phyloP scores from a whole-genome alignment of 495 filamentous ascomycete species.

The Aspergillus olivimuriae region DNA sequence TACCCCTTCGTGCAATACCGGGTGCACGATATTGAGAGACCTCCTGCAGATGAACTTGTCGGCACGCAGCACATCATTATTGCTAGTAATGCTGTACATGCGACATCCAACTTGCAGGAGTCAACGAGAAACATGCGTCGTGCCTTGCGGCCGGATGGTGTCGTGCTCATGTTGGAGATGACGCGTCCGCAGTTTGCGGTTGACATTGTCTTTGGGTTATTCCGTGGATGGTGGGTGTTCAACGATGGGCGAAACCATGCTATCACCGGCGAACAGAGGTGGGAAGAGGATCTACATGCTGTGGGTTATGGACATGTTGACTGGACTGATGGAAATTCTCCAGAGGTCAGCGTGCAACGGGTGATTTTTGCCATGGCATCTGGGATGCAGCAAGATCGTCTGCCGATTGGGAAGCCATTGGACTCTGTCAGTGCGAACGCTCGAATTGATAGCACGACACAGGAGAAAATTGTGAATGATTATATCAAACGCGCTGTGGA shows the following conservation, averaged over 20 bases:
- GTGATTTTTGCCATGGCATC: constrained; percentile 41
- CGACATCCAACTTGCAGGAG: constrained; percentile 31
- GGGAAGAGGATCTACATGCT: constrained; percentile 32
- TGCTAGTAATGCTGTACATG: constrained; percentile 45
- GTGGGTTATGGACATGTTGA: constrained; percentile 43
- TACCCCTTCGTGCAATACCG: constrained; percentile 41
- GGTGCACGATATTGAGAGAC: constrained; percentile 41
- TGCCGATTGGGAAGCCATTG: constrained; percentile 19
- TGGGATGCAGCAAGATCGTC: constrained; percentile 17
- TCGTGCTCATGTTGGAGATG: constrained; percentile 38
- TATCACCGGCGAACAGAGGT: constrained; percentile 22
- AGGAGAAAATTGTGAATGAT: constrained; percentile 9
- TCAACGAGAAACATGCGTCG: constrained; percentile 26
- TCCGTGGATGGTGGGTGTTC: constrained; percentile 51
- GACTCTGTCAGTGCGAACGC: background rate
- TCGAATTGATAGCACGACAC: background rate
- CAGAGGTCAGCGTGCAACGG: constrained; percentile 36
- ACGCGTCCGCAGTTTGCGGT: constrained; percentile 32
- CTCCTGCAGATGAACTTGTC: constrained; percentile 24
- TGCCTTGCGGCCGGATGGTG: constrained; percentile 30
- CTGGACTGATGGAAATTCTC: constrained; percentile 39
- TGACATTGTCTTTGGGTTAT: constrained; percentile 44
- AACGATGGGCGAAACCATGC: constrained; percentile 45
- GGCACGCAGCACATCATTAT: constrained; percentile 40
- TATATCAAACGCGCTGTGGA: constrained; percentile 21